A percentile compares a stretch with the other conserved stretches of the same genome.
phyloP scores from a whole-genome alignment of 371 early-diverging fungal genomes.

The Capillidium rhysosporum region DNA sequence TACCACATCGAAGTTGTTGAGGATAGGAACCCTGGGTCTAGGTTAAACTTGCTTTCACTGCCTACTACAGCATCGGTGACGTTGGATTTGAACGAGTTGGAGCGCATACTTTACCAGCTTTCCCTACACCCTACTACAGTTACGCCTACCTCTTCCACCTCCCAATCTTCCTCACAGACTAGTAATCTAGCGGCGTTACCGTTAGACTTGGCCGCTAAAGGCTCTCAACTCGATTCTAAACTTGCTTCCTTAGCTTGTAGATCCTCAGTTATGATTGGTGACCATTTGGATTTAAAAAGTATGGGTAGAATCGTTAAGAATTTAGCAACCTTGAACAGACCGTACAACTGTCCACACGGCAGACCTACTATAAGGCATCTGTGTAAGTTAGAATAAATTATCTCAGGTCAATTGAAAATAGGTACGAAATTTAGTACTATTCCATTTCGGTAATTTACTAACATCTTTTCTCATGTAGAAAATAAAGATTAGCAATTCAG shows the following conservation, averaged over 20 bases:
- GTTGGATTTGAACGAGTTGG: slow-evolving; percentile 27
- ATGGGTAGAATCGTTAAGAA: slow-evolving; percentile 68
- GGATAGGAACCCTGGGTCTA: slow-evolving; percentile 29
- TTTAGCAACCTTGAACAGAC: slow-evolving; percentile 36
- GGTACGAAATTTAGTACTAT: too few species aligned
- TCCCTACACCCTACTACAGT: slow-evolving; percentile 4
- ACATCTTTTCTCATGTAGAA: too few species aligned
- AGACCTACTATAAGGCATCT: slow-evolving; percentile 89
- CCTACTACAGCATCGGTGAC: slow-evolving; percentile 36
- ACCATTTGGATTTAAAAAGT: slow-evolving; percentile 42
- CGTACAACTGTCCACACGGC: slow-evolving; percentile 94
- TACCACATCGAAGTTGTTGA: slow-evolving; percentile 44
- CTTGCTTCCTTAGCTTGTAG: slow-evolving; percentile 67
- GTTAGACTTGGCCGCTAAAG: slow-evolving; percentile 42
- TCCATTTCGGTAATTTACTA: too few species aligned
- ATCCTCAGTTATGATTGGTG: slow-evolving; percentile 60
- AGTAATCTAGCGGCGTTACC: slow-evolving; percentile 14
- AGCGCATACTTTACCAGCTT: slow-evolving; percentile 10
- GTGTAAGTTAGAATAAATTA: slow-evolving; percentile 20
- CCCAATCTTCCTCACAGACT: slow-evolving; percentile 4
- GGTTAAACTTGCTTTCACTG: slow-evolving; percentile 37
- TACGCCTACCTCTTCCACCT: neutral
- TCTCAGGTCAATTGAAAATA: too few species aligned
- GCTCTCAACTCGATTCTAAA: slow-evolving; percentile 19
- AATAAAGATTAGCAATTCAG: too few species aligned